Conservation (phyloP, 1,284 basidiomycete species). For the Cronartium quercuum region DNA sequence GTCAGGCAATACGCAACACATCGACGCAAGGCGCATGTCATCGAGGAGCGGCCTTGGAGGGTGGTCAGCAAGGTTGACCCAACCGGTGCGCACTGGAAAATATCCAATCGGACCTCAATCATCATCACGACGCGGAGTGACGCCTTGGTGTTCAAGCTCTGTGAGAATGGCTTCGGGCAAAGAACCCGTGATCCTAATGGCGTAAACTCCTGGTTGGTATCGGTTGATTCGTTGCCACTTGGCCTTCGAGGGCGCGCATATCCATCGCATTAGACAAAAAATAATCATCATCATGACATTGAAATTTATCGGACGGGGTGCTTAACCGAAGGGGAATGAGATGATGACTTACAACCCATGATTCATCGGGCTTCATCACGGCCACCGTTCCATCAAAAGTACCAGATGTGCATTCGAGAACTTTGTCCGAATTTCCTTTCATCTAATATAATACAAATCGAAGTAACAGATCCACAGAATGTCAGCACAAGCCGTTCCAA, state of each 20-base stretch:
- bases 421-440: conserved; percentile 21
- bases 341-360: conserved; percentile 23
- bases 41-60: too few relatives aligned
- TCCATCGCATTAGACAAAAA: neutral
- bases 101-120: too few relatives aligned
- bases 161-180: conserved; percentile 21
- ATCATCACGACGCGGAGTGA: conserved; percentile 26
- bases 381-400: conserved; percentile 33
- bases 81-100: too few relatives aligned
- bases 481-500: too few relatives aligned
- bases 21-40: too few relatives aligned
- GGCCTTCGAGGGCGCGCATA: too few relatives aligned
- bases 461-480: too few relatives aligned
- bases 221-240: conserved; percentile 35
- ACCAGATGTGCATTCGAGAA: conserved; percentile 29
- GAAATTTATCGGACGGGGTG: neutral
- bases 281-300: neutral
- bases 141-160: conserved; percentile 17
- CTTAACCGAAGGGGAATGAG: neutral
- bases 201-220: conserved; percentile 29
- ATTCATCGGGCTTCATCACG: conserved; percentile 17
- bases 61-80: too few relatives aligned
- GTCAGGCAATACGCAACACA: too few relatives aligned
- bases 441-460: conserved; percentile 2
- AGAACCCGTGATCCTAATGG: conserved; percentile 23